Conservation (phyloP, 176 grass and related monocot genomes). For the Otatea glauca region DNA sequence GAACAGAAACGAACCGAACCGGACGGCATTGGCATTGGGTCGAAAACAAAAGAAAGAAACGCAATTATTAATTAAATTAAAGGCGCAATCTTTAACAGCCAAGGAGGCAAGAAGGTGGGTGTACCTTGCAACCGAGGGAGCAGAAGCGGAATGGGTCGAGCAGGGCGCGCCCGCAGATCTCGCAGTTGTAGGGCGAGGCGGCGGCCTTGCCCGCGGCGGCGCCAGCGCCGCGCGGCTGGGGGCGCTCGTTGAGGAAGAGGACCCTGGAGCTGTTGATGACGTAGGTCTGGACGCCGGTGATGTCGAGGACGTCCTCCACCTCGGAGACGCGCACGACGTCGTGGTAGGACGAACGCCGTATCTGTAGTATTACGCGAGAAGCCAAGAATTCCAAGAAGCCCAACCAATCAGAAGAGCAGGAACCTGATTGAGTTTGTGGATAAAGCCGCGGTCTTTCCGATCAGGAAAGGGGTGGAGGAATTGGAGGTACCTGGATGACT, state of each 20-base stretch:
- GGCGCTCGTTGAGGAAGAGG: slow-evolving; percentile 85
- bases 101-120: background rate
- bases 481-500: slow-evolving; percentile 67
- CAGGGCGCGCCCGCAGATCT: slow-evolving; percentile 79
- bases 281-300: slow-evolving; percentile 85
- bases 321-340: slow-evolving; percentile 76
- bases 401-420: background rate
- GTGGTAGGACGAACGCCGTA: slow-evolving; percentile 82
- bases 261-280: slow-evolving; percentile 92
- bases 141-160: slow-evolving; percentile 94
- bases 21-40: slow-evolving; percentile 3
- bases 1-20: slow-evolving; percentile 27
- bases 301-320: slow-evolving; percentile 73
- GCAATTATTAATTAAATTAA: no score
- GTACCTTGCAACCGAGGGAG: slow-evolving; percentile 90
- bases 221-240: slow-evolving; percentile 67
- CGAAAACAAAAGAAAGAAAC: background rate
- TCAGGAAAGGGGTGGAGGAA: background rate
- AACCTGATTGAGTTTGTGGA: no score
- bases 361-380: slow-evolving; percentile 31
- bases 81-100: background rate
- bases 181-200: slow-evolving; percentile 66
- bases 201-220: slow-evolving; percentile 54
- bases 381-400: background rate
- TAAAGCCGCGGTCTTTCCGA: background rate